Base-by-base conservation (phyloP, 2,329 filamentous ascomycete genomes). In the Leptographium wingfieldii region DNA sequence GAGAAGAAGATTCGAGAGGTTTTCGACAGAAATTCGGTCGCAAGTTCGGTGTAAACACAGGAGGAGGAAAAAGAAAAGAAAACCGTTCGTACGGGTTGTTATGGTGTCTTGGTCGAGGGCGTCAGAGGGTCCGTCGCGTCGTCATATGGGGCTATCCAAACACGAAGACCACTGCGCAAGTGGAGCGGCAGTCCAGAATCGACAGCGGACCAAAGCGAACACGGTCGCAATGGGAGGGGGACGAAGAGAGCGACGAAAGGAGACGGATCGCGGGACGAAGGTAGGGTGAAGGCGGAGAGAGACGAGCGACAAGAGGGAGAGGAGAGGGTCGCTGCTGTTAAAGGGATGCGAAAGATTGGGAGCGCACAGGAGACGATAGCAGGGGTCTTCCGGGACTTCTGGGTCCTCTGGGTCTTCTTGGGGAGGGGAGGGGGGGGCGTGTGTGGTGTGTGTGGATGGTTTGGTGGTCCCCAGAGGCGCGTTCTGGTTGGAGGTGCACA, bases 401-500 rank as follows among this genome's bases (percentile, higher is more conserved):
- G 22, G 22, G 22, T 22, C 22, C 22, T 22, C 22, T 22, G 22
- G 22, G 22, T 22, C 22, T 22, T 22, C 22, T 22, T 31, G 31
- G 4, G 31, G 31, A 31, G 33, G 33, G 33, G 35, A 11, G 22
- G 6, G 43, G 43, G 9, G 49, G 56, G 29, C 27, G 55, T 14
- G 40, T 43, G 12, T 16, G 12, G 40, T 40, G 12, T 3, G 11
- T 14, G 52, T 55, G 33, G 22, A 22, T 3, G 31, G 7, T 31
- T 2, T 31, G 31, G 31, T 31, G 31, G 56, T 58, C 55, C 25
- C 25, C 55, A 48, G 38, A 49, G 62, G 58, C 62, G 62, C 62
- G 62, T 63, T 54, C 58, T 62, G 60, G 60, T 60, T 62, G 56
- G 62, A 29, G 57, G 58, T 49, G 31, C 25, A 6, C 35, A 59